Percentiles rank a stretch among this genome's conserved stretches.
Evolutionary conservation across 169 alveolate genomes (phyloP).

Genomic region (Babesia bigemina): DNA sequence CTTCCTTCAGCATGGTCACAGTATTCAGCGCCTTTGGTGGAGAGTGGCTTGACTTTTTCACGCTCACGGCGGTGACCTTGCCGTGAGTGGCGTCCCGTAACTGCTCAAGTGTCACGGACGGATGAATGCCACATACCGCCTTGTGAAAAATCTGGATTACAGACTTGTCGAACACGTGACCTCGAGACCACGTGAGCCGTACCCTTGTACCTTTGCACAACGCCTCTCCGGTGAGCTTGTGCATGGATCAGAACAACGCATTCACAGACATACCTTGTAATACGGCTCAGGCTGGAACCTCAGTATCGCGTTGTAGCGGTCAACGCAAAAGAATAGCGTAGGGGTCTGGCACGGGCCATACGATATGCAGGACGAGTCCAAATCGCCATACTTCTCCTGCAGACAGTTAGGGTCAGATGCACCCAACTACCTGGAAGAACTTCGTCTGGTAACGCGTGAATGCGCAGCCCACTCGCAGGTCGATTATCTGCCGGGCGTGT

Average conservation of each 20-base stretch:
- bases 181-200: conserved; percentile 21
- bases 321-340: conserved; percentile 94
- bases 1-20: conserved; percentile 88
- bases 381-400: conserved; percentile 83
- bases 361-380: conserved; percentile 85
- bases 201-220: conserved; percentile 9
- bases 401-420: conserved; percentile 25
- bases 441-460: conserved; percentile 79
- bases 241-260: not conserved
- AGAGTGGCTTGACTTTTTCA: not conserved
- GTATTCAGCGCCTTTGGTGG: conserved; percentile 92
- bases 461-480: conserved; percentile 87
- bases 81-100: not conserved
- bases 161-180: conserved; percentile 31
- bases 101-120: not conserved
- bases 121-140: not conserved
- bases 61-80: not conserved
- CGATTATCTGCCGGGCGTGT: conserved; percentile 95
- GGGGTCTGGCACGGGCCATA: conserved; percentile 99
- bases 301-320: conserved; percentile 90
- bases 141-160: conserved; percentile 22
- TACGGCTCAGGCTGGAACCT: conserved; percentile 88
- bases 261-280: conserved; percentile 74
- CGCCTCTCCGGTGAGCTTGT: conserved; percentile 17
- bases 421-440: conserved; percentile 64